phyloP scores from a whole-genome alignment of 805 yeast genomes.

The Cyberlindnera lachancei region DNA sequence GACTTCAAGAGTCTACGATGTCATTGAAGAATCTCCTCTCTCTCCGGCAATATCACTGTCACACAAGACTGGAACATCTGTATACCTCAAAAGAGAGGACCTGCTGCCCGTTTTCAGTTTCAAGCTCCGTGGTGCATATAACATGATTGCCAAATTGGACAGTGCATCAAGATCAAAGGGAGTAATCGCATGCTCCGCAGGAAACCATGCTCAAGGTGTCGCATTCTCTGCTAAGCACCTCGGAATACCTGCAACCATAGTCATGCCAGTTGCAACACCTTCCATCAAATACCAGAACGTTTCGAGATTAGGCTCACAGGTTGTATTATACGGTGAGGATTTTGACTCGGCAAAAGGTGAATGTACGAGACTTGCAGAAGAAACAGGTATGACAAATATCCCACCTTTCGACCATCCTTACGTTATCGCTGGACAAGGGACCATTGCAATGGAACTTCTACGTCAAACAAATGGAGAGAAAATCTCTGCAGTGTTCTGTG shows the following conservation, averaged over 20 bases:
- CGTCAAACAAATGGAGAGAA: slow-evolving; percentile 77
- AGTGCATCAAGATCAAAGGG: slow-evolving; percentile 59
- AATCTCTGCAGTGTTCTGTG: slow-evolving; percentile 80
- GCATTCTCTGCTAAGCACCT: slow-evolving; percentile 84
- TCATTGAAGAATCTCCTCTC: slow-evolving; percentile 83
- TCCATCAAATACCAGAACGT: slow-evolving; percentile 91
- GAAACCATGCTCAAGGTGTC: slow-evolving; percentile 99
- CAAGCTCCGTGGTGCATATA: slow-evolving; percentile 95
- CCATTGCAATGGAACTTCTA: slow-evolving; percentile 87
- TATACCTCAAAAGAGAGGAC: slow-evolving; percentile 85
- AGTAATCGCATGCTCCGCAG: slow-evolving; percentile 97
- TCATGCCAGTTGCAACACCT: slow-evolving; percentile 97
- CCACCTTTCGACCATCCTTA: slow-evolving; percentile 99
- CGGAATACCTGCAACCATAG: slow-evolving; percentile 90
- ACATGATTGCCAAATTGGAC: slow-evolving; percentile 86
- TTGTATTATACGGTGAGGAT: slow-evolving; percentile 87
- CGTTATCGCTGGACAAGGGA: slow-evolving; percentile 98
- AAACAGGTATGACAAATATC: slow-evolving; percentile 74
- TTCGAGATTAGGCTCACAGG: slow-evolving; percentile 86
- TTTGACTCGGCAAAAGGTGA: slow-evolving; percentile 94
- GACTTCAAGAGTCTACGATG: slow-evolving; percentile 92
- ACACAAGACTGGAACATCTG: slow-evolving; percentile 65
- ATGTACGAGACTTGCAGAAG: slow-evolving; percentile 62
- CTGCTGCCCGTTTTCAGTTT: slow-evolving; percentile 91
- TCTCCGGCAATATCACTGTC: slow-evolving; percentile 69